Percentiles rank a stretch among this genome's conserved stretches.
phyloP scores from a whole-genome alignment of 805 yeast species.

The Starmera amethionina region DNA sequence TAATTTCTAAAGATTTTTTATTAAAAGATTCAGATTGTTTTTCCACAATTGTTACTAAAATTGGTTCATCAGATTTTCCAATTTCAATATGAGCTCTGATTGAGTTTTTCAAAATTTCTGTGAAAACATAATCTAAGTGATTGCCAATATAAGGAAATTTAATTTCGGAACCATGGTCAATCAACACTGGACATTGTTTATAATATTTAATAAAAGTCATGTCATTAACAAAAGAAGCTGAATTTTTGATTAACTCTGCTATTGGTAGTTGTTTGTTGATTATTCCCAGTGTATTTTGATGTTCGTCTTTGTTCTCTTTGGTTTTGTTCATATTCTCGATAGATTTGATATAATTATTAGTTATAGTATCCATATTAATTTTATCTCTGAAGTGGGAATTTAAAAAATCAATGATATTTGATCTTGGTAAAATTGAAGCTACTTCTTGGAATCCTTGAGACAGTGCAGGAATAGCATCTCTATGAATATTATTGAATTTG shows the following conservation, averaged over 20 bases:
- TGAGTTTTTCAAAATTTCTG: conserved; percentile 81
- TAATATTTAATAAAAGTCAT: conserved; percentile 80
- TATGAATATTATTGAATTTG: conserved; percentile 61
- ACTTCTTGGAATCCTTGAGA: conserved; percentile 79
- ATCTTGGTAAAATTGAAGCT: conserved; percentile 31
- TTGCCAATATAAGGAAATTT: conserved; percentile 77
- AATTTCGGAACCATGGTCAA: conserved; percentile 49
- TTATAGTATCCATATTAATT: conserved; percentile 76
- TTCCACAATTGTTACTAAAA: conserved; percentile 36
- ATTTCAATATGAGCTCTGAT: conserved; percentile 83
- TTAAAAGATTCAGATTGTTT: conserved; percentile 14
- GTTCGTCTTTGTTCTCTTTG: no score
- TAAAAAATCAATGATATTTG: conserved; percentile 50
- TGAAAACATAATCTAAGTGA: conserved; percentile 79
- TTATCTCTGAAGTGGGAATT: conserved; percentile 75
- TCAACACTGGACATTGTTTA: conserved; percentile 47
- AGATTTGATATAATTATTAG: conserved; percentile 73
- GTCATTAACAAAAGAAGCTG: conserved; percentile 71
- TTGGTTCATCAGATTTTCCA: conserved; percentile 26
- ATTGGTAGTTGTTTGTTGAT: conserved; percentile 62
- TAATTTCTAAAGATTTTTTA: conserved; percentile 39
- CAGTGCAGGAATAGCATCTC: conserved; percentile 73
- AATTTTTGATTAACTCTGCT: conserved; percentile 48
- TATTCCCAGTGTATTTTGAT: conserved; percentile 44
- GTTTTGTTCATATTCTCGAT: conserved; percentile 27